Evolutionary conservation across 495 filamentous ascomycete species (phyloP), one percentile per base, ranked within the genome.

Genomic region (Xylaria acuta): DNA sequence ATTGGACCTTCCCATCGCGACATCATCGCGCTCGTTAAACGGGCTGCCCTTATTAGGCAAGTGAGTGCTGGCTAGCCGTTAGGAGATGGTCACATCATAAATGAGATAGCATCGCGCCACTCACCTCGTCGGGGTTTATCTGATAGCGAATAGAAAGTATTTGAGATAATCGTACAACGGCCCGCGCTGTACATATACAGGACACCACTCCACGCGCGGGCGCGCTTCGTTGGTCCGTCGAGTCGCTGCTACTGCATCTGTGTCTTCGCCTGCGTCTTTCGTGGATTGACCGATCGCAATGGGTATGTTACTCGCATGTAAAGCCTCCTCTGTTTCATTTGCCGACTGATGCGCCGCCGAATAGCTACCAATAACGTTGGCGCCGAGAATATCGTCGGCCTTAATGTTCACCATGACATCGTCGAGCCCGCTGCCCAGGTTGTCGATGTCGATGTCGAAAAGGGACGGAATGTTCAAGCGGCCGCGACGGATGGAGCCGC

Each of bases 371-470:
- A 16, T 34, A 45, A 16, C 36, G 34, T 12, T 51, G 47, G 36
- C 58, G 73, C 75, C 11, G 73, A 77, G 67, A 77, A 77, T 60
- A 69, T 75, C n/a, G 54, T 75, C 43, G 75, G 75, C 41, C 66
- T 75, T 30, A 72, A 27, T 34, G 64, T 72, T 0, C 45, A 71
- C 49, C 12, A 64, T 34, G 72, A 77, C n/a, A 43, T 67, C 32
- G 74, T 71, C 38, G 74, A 77, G 32, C 76, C 76, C n/a, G 72
- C 25, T 30, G 60, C 45, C 22, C 64, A 49, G 22, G 66, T 43
- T 22, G 45, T 41, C n/a, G 36, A 3, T 38, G 51, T 73, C 1
- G 49, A 36, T 5, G 60, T 14, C 20, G 62, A 47, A 20, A 73
- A 71, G 58, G 70, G 64, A 5, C 22, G 56, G 18, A 14, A 27